Percentiles rank a stretch among this genome's conserved stretches.
These are phyloP conservation scores for Pisolithus orientalis DNA, from an alignment of 768 basidiomycete species.

Conservation along the genomic window DNA sequence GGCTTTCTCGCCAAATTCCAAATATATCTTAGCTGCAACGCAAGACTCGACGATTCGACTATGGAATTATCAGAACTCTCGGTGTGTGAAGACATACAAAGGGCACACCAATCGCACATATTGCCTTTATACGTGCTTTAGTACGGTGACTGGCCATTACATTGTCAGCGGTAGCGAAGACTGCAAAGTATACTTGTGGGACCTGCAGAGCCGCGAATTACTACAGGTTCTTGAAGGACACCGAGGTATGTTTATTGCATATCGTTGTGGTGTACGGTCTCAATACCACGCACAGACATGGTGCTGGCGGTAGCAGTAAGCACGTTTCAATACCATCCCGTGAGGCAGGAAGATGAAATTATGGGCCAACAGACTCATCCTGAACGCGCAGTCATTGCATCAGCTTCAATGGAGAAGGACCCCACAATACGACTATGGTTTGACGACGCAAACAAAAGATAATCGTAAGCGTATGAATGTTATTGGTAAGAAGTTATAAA, in stretches of 20 bases:
- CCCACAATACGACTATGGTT: slow-evolving; percentile 79
- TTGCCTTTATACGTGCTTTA: slow-evolving; percentile 68
- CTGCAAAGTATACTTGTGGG: slow-evolving; percentile 83
- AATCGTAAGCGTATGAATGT: too few relatives aligned
- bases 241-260: slow-evolving; percentile 45
- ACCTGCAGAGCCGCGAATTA: slow-evolving; percentile 74
- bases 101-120: slow-evolving; percentile 86
- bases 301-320: slow-evolving; percentile 75
- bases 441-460: slow-evolving; percentile 27
- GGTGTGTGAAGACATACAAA: slow-evolving; percentile 87
- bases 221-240: slow-evolving; percentile 75
- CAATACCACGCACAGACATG: slow-evolving; percentile 31
- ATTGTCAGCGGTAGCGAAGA: slow-evolving; percentile 91
- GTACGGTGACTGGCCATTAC: slow-evolving; percentile 51
- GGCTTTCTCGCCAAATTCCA: slow-evolving; percentile 87
- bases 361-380: slow-evolving; percentile 63
- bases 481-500: too few relatives aligned
- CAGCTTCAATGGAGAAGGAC: slow-evolving; percentile 88
- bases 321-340: slow-evolving; percentile 9
- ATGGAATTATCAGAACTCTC: slow-evolving; percentile 90
- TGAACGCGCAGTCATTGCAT: slow-evolving; percentile 66
- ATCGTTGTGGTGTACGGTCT: neutral
- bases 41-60: slow-evolving; percentile 92
- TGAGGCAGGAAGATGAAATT: slow-evolving; percentile 1
- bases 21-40: slow-evolving; percentile 83